These are phyloP conservation scores for Przewalskia tangutica DNA, from an alignment of 257 asterid genomes.

Conservation along the genomic window DNA sequence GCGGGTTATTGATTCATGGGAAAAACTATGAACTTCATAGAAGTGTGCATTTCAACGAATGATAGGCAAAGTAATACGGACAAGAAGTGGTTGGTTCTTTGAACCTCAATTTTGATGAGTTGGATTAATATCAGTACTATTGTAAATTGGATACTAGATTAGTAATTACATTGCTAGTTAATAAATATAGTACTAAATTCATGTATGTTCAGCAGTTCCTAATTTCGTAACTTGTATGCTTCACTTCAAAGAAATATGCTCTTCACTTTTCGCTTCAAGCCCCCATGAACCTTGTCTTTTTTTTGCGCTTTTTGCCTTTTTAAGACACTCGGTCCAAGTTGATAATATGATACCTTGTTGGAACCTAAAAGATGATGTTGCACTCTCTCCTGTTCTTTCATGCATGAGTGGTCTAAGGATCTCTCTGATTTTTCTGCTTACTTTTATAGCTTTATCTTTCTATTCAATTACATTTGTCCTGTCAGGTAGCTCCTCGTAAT, in stretches of 20 bases:
- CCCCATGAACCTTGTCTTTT: not conserved
- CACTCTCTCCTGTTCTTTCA: not conserved
- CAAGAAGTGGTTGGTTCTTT: not conserved
- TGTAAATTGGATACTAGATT: not conserved
- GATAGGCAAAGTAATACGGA: not conserved
- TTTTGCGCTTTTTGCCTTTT: not conserved
- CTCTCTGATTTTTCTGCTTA: not conserved
- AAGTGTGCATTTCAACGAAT: not conserved
- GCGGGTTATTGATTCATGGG: not conserved
- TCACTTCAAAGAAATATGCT: not conserved
- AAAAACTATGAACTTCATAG: not conserved
- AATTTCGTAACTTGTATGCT: not conserved
- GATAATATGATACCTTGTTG: not conserved
- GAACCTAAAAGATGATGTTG: not conserved
- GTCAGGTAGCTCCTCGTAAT: slow-evolving; percentile 84
- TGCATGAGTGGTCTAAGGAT: not conserved
- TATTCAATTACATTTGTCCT: slow-evolving; percentile 3
- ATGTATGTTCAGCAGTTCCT: not conserved
- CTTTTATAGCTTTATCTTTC: not conserved
- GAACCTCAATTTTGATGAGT: not conserved
- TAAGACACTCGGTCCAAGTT: not conserved
- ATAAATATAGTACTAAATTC: not conserved
- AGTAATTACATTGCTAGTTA: not conserved
- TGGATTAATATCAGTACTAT: not conserved
- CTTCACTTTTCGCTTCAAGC: not conserved